A percentile compares a stretch with the other conserved stretches of the same genome.
Conservation (phyloP, 1,284 basidiomycete species). For the Ceratobasidium sp. region DNA sequence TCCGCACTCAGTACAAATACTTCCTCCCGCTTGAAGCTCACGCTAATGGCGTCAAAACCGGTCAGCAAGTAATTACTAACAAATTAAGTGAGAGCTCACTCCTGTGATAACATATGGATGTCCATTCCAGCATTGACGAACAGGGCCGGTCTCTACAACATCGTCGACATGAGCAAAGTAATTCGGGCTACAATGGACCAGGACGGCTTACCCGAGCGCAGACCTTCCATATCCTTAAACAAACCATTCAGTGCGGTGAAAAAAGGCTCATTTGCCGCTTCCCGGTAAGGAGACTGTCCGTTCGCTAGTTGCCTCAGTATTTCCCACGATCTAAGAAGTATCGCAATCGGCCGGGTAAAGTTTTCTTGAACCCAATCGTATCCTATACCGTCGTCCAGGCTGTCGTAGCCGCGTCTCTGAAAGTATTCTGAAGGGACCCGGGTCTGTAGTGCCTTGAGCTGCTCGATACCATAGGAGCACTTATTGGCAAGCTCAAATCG, state of each 20-base stretch:
- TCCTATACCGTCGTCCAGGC: neutral
- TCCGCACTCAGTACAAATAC: slow-evolving; percentile 60
- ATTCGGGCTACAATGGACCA: neutral
- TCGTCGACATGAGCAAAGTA: neutral
- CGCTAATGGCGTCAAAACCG: slow-evolving; percentile 50
- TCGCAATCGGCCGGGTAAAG: neutral
- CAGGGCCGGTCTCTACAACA: slow-evolving; percentile 52
- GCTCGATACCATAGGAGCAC: neutral
- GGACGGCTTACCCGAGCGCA: neutral
- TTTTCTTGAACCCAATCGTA: slow-evolving; percentile 6
- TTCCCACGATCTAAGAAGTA: slow-evolving; percentile 16
- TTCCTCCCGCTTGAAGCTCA: slow-evolving; percentile 58
- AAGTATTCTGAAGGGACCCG: slow-evolving; percentile 44
- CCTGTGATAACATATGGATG: slow-evolving; percentile 59
- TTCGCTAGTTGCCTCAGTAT: slow-evolving; percentile 44
- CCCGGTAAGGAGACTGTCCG: slow-evolving; percentile 52
- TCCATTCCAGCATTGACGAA: slow-evolving; percentile 58
- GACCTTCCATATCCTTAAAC: slow-evolving; percentile 21
- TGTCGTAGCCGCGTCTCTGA: neutral
- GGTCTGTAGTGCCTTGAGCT: slow-evolving; percentile 32
- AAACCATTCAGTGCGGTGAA: slow-evolving; percentile 56
- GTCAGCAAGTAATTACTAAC: neutral
- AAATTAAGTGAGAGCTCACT: slow-evolving; percentile 46
- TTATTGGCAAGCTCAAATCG: slow-evolving; percentile 41
- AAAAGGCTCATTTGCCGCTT: slow-evolving; percentile 58